These are phyloP conservation scores for Neocatenulostroma microsporum DNA, from an alignment of 2,329 filamentous ascomycete genomes.

Conservation along the genomic window DNA sequence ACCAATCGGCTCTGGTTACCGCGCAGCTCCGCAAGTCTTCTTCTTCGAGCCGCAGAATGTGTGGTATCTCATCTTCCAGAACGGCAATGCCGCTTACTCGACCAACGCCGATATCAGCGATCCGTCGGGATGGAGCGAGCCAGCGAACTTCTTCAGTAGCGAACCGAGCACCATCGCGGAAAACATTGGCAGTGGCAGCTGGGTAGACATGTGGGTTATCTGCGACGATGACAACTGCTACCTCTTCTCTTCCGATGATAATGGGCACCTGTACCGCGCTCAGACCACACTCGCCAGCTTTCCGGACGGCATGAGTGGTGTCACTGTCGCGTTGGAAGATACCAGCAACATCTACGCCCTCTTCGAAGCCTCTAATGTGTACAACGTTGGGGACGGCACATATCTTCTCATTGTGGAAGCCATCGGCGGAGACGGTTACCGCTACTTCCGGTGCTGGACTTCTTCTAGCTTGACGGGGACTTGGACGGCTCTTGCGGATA, in stretches of 20 bases:
- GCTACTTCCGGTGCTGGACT: constrained; percentile 62
- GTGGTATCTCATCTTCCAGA: constrained; percentile 62
- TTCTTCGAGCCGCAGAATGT: constrained; percentile 53
- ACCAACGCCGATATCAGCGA: constrained; percentile 40
- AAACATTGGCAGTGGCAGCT: constrained; percentile 44
- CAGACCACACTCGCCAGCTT: constrained; percentile 57
- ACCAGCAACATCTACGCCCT: constrained; percentile 49
- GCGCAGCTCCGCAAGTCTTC: constrained; percentile 54
- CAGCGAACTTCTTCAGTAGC: too few relatives aligned
- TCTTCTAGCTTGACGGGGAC: constrained; percentile 48
- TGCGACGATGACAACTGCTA: constrained; percentile 56
- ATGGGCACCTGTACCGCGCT: constrained; percentile 57
- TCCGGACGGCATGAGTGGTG: constrained; percentile 49
- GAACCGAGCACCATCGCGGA: constrained; percentile 47
- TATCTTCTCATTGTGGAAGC: constrained; percentile 65
- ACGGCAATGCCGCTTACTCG: constrained; percentile 53
- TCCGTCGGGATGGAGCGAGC: constrained; percentile 36
- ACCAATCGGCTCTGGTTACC: constrained; percentile 33
- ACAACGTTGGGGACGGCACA: constrained; percentile 47
- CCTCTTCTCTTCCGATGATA: constrained; percentile 61
- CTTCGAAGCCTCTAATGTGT: constrained; percentile 61
- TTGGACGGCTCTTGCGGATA: constrained; percentile 53
- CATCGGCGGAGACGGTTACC: constrained; percentile 48
- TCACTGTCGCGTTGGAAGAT: constrained; percentile 47
- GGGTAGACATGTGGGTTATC: constrained; percentile 60